Percentiles rank a stretch among this genome's conserved stretches.
Conservation (phyloP, 306 rosid genomes). For the Coriaria nepalensis region DNA sequence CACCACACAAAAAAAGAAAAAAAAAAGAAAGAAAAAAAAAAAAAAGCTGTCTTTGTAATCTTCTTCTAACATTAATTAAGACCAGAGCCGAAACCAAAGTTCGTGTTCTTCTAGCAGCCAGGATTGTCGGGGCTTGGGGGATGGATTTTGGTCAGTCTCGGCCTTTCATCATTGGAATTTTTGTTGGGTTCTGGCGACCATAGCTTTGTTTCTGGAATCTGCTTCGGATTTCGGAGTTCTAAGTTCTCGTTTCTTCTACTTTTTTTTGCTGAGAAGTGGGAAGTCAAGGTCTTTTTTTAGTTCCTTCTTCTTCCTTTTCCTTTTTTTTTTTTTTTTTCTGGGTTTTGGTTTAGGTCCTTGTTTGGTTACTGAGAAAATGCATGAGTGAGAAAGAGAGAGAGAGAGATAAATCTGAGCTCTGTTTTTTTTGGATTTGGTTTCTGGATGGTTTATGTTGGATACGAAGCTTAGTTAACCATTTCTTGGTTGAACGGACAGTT, state of each 20-base stretch:
- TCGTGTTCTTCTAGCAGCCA: background rate
- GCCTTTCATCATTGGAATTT: conserved; percentile 16
- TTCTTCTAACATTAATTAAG: conserved; percentile 21
- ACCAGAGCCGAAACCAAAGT: conserved; percentile 7
- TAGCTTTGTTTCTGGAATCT: conserved; percentile 12
- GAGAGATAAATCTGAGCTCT: background rate
- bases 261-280: conserved; percentile 1
- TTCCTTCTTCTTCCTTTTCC: conserved; percentile 1
- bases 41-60: conserved; percentile 11
- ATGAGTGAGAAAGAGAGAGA: background rate
- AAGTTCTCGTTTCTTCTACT: conserved; percentile 10
- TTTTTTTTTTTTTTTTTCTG: background rate
- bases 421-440: background rate
- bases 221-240: conserved; percentile 23
- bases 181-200: conserved; percentile 16
- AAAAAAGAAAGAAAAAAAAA: background rate
- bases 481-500: too few relatives aligned
- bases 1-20: background rate
- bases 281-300: conserved; percentile 30
- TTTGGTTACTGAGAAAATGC: conserved; percentile 10
- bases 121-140: background rate
- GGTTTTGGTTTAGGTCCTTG: conserved; percentile 2
- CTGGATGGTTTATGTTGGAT: background rate
- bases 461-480: background rate
- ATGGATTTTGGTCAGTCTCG: conserved; percentile 34